phyloP scores from a whole-genome alignment of 257 asterid genomes.

The Gentiana macrophylla region DNA sequence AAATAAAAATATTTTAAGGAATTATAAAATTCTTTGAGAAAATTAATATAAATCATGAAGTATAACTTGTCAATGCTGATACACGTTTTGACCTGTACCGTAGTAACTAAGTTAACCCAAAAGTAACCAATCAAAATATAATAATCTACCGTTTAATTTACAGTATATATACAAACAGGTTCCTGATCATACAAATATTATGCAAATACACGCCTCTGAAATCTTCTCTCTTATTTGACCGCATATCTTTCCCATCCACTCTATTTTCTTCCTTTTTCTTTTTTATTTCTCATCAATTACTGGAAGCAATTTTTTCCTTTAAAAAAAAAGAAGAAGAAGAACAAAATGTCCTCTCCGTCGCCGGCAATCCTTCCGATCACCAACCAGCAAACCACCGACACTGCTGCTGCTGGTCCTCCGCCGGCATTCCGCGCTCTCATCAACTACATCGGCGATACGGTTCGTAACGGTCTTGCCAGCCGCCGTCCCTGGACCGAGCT shows the following conservation, averaged over 20 bases:
- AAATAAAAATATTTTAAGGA: too few relatives aligned
- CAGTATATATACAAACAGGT: too few relatives aligned
- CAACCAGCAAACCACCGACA: conserved; percentile 23
- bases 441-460: conserved; percentile 34
- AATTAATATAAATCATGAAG: too few relatives aligned
- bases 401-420: conserved; percentile 22
- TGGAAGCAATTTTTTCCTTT: background rate
- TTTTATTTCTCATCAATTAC: background rate
- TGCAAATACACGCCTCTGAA: too few relatives aligned
- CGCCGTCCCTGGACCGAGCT: conserved; percentile 88
- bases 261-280: background rate
- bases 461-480: conserved; percentile 46
- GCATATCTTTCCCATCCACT: background rate
- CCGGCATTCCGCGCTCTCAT: conserved; percentile 44
- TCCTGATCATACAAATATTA: too few relatives aligned
- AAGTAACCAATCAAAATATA: too few relatives aligned
- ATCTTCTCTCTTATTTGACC: too few relatives aligned
- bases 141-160: too few relatives aligned
- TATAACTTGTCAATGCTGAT: too few relatives aligned
- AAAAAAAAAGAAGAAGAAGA: background rate
- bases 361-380: conserved; percentile 70
- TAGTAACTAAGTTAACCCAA: too few relatives aligned
- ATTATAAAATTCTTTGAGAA: too few relatives aligned
- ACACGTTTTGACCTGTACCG: too few relatives aligned
- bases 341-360: conserved; percentile 36